Conservation (phyloP, 441 rosid species). For the Euphorbia corollata region DNA sequence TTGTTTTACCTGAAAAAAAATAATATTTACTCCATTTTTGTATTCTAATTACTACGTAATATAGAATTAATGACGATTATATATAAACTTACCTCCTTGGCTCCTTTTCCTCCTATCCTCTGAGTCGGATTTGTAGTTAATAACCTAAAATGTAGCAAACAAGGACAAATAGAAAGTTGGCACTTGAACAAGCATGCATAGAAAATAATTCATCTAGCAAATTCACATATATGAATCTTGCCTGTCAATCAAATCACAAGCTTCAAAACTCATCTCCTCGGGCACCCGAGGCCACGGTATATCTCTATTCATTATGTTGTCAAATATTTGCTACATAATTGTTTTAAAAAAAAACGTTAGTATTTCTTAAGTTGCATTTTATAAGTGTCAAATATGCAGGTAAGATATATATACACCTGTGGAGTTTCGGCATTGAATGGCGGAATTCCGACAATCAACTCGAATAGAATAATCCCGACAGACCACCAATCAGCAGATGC, state of each 20-base stretch:
- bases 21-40: slow-evolving; percentile 21
- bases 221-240: slow-evolving; percentile 31
- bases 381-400: too few species aligned
- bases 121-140: slow-evolving; percentile 78
- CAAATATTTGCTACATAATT: slow-evolving; percentile 77
- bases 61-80: slow-evolving; percentile 13
- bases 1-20: slow-evolving; percentile 61
- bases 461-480: slow-evolving; percentile 84
- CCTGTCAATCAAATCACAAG: slow-evolving; percentile 78
- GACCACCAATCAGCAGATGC: slow-evolving; percentile 99
- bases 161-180: not conserved
- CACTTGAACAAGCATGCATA: slow-evolving; percentile 2
- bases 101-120: slow-evolving; percentile 89
- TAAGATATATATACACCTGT: slow-evolving; percentile 38
- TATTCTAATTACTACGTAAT: slow-evolving; percentile 1
- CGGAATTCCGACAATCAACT: slow-evolving; percentile 86
- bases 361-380: slow-evolving; percentile 7
- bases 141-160: slow-evolving; percentile 43
- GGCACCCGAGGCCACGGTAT: slow-evolving; percentile 92
- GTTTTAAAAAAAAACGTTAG: not conserved
- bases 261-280: slow-evolving; percentile 72
- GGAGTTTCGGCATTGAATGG: slow-evolving; percentile 93
- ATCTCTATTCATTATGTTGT: slow-evolving; percentile 88
- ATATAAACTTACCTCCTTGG: slow-evolving; percentile 61
- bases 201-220: slow-evolving; percentile 1